Conservation (phyloP, 345 rosid species). For the Physaria fendleri region DNA sequence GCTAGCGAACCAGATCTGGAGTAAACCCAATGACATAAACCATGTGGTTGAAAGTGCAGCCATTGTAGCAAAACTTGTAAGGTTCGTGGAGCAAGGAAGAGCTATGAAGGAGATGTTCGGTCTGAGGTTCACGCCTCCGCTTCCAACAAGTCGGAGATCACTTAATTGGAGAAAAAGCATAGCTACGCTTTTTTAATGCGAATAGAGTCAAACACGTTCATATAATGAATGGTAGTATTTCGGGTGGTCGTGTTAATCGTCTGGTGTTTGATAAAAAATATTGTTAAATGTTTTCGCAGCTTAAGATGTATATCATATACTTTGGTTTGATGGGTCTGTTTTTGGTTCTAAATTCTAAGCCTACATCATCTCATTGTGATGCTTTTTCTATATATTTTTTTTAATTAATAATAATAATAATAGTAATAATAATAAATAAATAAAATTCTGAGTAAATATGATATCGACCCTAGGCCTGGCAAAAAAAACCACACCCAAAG, state of each 20-base stretch:
- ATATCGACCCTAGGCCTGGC: too few species aligned
- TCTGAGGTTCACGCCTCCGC: constrained; percentile 68
- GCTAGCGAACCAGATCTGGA: constrained; percentile 70
- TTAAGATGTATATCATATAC: too few species aligned
- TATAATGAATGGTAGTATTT: too few species aligned
- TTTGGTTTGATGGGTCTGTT: not conserved
- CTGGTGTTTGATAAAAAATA: constrained; percentile 9
- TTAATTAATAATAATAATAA: not conserved
- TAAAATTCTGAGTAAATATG: too few species aligned
- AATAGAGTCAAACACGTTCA: too few species aligned
- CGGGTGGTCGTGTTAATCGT: too few species aligned
- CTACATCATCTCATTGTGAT: not conserved
- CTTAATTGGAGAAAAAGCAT: constrained; percentile 70
- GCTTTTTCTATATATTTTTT: not conserved
- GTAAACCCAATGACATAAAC: constrained; percentile 46
- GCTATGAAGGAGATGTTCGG: constrained; percentile 88
- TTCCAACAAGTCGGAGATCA: constrained; percentile 42
- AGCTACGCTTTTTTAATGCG: constrained; percentile 44
- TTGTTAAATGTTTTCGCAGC: not conserved
- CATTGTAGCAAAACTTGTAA: constrained; percentile 68
- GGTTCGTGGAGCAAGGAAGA: constrained; percentile 72
- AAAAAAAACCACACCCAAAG: too few species aligned
- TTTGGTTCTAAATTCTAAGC: not conserved
- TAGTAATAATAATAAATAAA: too few species aligned
- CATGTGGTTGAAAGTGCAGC: constrained; percentile 65